These are phyloP conservation scores for Boletus vinaceobasis DNA, from an alignment of 768 basidiomycete genomes.

Conservation along the genomic window DNA sequence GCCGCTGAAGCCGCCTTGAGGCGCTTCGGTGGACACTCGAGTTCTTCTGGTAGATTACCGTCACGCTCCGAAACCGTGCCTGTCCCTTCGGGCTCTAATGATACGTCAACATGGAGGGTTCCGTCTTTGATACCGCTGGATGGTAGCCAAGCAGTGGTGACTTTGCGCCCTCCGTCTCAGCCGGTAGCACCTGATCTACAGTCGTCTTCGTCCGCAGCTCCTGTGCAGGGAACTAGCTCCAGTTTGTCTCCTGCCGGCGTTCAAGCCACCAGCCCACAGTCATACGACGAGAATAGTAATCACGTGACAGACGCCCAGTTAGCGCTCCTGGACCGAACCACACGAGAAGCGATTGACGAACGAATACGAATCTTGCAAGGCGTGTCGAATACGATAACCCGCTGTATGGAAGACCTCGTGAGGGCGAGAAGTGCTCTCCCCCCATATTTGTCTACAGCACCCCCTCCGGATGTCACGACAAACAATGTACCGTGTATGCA, in stretches of 20 bases:
- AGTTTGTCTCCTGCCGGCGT: neutral
- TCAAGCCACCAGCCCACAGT: slow-evolving; percentile 12
- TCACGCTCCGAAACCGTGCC: slow-evolving; percentile 7
- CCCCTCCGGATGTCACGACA: slow-evolving; percentile 10
- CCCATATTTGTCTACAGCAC: slow-evolving; percentile 20
- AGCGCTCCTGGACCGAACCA: slow-evolving; percentile 57
- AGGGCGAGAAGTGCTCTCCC: slow-evolving; percentile 72
- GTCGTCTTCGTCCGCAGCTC: slow-evolving; percentile 4
- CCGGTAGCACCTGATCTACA: slow-evolving; percentile 4
- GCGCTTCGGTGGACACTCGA: slow-evolving; percentile 33
- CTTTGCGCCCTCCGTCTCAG: neutral
- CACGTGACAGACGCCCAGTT: slow-evolving; percentile 52
- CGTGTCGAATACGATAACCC: slow-evolving; percentile 69
- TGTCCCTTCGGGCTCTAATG: slow-evolving; percentile 4
- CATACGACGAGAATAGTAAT: slow-evolving; percentile 34
- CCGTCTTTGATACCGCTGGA: slow-evolving; percentile 28
- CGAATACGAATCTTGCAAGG: slow-evolving; percentile 74
- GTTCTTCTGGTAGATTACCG: slow-evolving; percentile 9
- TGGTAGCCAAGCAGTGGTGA: neutral
- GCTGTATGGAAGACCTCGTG: slow-evolving; percentile 76
- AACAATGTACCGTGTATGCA: slow-evolving; percentile 13
- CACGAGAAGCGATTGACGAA: slow-evolving; percentile 82
- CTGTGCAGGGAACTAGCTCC: neutral
- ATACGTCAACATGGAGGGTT: slow-evolving; percentile 20
- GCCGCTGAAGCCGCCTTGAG: slow-evolving; percentile 68